phyloP scores from a whole-genome alignment of 768 basidiomycete genomes.

The Dendrothele bispora region DNA sequence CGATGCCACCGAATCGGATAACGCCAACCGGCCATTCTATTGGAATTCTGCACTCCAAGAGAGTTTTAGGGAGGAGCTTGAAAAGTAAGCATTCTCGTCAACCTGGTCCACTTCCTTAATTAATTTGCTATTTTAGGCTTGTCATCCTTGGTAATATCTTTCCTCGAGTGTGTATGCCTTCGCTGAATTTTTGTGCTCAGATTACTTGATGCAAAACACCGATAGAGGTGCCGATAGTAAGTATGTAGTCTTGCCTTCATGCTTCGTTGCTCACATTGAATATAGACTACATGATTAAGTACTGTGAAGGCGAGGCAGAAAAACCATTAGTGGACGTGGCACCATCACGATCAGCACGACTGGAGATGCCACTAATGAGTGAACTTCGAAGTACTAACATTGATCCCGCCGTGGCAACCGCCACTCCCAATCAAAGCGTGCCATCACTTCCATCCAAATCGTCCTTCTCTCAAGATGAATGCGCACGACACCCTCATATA shows the following conservation, averaged over 20 bases:
- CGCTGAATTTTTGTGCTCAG: slow-evolving; percentile 31
- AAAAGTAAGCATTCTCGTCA: slow-evolving; percentile 57
- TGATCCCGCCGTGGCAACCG: neutral
- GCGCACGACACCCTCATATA: slow-evolving; percentile 72
- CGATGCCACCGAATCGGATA: slow-evolving; percentile 60
- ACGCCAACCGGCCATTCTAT: slow-evolving; percentile 65
- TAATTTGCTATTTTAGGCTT: slow-evolving; percentile 46
- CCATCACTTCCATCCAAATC: slow-evolving; percentile 34
- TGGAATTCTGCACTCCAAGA: slow-evolving; percentile 81
- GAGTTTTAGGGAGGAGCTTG: slow-evolving; percentile 84
- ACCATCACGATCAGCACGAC: slow-evolving; percentile 64
- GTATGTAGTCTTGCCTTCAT: neutral
- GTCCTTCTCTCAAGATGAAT: slow-evolving; percentile 41
- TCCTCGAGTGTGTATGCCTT: neutral
- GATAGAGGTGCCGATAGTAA: slow-evolving; percentile 60
- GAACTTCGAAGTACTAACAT: slow-evolving; percentile 49
- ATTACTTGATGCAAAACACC: slow-evolving; percentile 92
- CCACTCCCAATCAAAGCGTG: slow-evolving; percentile 34
- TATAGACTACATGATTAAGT: slow-evolving; percentile 86
- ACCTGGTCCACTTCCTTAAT: slow-evolving; percentile 4
- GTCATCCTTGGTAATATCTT: slow-evolving; percentile 69
- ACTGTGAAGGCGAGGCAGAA: slow-evolving; percentile 79
- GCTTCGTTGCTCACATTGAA: neutral
- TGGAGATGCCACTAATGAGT: slow-evolving; percentile 73
- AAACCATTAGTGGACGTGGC: slow-evolving; percentile 78